Base-by-base conservation (phyloP, 2,329 filamentous ascomycete genomes). In the Aspergillus floridensis region DNA sequence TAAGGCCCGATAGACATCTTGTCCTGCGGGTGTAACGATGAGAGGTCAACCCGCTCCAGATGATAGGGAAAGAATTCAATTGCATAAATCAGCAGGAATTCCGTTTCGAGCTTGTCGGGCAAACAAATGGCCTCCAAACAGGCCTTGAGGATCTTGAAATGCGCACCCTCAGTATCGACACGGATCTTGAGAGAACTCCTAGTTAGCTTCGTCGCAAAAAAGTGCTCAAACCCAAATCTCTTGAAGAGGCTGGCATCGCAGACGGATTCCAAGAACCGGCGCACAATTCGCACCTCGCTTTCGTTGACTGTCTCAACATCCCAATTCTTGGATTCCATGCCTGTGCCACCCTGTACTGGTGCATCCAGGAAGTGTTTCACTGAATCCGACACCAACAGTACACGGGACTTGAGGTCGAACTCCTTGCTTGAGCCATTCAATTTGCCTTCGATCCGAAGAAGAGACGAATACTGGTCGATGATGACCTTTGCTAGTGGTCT, bases 181-280 rank as follows among this genome's bases (percentile, higher is more conserved):
- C 59, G 58, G 14, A 70, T 62, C 10, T 38, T 58, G 21, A 58
- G 64, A 1, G 58, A 59, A 26, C 63, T 70, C 1, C 61, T 61
- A 11, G 62, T 64, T 6, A 68, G 24, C 44, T 70, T 70, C 3
- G 55, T 54, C 53, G 67, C 53, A 38, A 70, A 70, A 22, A 69
- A 70, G 5, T 66, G 65, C 19, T 70, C 68, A 21, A 70, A 70
- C 2, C 66, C 67, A 22, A 70, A 70, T 54, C 65, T 70, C 5
- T 56, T 53, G 53, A 70, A 70, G 24, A 70, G 31, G 1, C 62
- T 62, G 4, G 64, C 56, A 29, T 70, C 67, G 41, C 68, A 70
- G 5, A 70, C 64, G 3, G 61, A 67, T n/a, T 65, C 65, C 6
- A 70, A 48, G 52, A 70, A 69, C 38, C 68, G 59, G 10, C 59